Conservation (phyloP, 352 stramenopile genomes). For the Pythium vanterpoolii region DNA sequence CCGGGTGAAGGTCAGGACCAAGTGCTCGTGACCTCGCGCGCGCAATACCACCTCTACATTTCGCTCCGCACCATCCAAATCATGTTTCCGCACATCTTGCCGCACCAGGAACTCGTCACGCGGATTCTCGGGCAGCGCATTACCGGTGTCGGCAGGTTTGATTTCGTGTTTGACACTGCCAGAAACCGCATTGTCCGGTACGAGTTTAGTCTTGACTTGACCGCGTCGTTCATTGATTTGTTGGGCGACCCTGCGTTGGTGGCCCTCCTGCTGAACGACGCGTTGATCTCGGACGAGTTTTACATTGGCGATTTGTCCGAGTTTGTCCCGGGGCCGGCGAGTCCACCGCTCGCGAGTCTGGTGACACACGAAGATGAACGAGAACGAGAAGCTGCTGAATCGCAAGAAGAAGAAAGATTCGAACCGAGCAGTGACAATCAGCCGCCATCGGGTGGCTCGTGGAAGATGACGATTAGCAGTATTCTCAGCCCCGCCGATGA, state of each 20-base stretch:
- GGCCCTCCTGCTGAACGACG: conserved; percentile 34
- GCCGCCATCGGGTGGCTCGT: neutral
- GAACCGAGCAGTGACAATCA: too few species aligned
- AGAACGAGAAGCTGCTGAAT: neutral
- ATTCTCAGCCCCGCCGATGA: conserved; percentile 10
- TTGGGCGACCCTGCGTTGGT: conserved; percentile 39
- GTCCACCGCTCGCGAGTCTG: neutral
- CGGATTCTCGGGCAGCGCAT: conserved; percentile 36
- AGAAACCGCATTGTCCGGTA: conserved; percentile 38
- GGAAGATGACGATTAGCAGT: conserved; percentile 22
- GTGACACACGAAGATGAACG: neutral
- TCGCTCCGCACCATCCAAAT: conserved; percentile 41
- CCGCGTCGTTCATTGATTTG: conserved; percentile 35
- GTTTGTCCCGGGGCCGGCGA: neutral
- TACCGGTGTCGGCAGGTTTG: conserved; percentile 29
- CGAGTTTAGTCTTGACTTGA: conserved; percentile 43
- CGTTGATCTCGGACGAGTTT: conserved; percentile 46
- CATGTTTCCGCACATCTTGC: conserved; percentile 47
- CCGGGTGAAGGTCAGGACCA: neutral
- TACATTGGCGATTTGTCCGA: conserved; percentile 38
- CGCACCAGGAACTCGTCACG: conserved; percentile 22
- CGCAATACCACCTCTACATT: conserved; percentile 39
- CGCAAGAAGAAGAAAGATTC: neutral
- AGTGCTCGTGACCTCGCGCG: conserved; percentile 37
- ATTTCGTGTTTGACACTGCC: conserved; percentile 43